A percentile compares a stretch with the other conserved stretches of the same genome.
Evolutionary conservation across 2,329 filamentous ascomycete genomes (phyloP).

Genomic region (Scytalidium sp.): DNA sequence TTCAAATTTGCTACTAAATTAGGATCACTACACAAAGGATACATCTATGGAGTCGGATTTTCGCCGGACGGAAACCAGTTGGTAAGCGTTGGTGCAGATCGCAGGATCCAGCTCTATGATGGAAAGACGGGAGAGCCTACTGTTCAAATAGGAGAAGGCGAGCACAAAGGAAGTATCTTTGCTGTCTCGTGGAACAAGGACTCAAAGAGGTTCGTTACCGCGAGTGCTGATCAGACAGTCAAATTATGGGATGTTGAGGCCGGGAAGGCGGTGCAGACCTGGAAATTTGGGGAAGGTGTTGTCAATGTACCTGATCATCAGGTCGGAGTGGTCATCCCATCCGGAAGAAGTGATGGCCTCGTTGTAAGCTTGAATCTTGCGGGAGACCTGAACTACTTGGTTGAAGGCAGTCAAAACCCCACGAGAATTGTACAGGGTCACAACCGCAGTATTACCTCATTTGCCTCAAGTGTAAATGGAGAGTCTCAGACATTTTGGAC

Average conservation of each 20-base stretch:
- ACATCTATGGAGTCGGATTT: conserved; percentile 84
- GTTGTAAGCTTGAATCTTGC: conserved; percentile 87
- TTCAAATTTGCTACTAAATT: conserved; percentile 94
- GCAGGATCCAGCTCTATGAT: conserved; percentile 90
- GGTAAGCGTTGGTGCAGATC: conserved; percentile 90
- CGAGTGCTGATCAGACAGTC: conserved; percentile 91
- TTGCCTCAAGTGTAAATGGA: conserved; percentile 52
- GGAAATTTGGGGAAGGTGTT: conserved; percentile 76
- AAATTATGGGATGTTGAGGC: conserved; percentile 89
- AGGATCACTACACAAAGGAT: conserved; percentile 77
- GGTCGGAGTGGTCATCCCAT: conserved; percentile 88
- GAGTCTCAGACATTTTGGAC: conserved; percentile 69
- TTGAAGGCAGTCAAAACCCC: conserved; percentile 67
- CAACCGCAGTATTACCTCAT: conserved; percentile 83
- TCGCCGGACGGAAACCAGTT: conserved; percentile 81
- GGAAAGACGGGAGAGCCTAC: conserved; percentile 90
- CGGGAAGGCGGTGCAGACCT: conserved; percentile 74
- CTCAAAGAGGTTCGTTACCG: conserved; percentile 82
- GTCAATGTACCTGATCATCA: conserved; percentile 81
- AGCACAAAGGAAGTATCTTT: conserved; percentile 91
- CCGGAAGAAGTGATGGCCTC: conserved; percentile 76
- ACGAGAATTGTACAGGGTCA: conserved; percentile 78
- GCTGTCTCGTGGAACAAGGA: conserved; percentile 87
- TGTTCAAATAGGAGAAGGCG: conserved; percentile 73
- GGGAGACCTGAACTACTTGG: conserved; percentile 87